phyloP scores from a whole-genome alignment of 2,329 filamentous ascomycete genomes.

The Oidium heveae region DNA sequence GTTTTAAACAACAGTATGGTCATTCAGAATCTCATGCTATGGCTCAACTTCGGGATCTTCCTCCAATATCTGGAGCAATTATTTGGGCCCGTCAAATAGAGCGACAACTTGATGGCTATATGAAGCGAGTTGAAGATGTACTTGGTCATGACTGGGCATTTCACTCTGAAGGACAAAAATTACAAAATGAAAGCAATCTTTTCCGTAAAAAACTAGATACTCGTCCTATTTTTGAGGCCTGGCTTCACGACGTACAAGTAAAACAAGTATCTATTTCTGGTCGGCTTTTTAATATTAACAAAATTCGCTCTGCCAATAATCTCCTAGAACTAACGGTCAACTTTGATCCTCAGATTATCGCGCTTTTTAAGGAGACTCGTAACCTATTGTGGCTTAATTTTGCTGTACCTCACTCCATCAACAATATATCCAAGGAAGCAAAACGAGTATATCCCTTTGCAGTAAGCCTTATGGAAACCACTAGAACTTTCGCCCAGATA shows the following conservation, averaged over 20 bases:
- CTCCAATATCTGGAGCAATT: conserved; percentile 87
- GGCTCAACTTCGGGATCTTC: conserved; percentile 87
- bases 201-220: conserved; percentile 96
- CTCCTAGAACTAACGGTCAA: conserved; percentile 75
- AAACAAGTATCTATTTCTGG: conserved; percentile 82
- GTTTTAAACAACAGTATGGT: conserved; percentile 97
- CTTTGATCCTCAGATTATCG: conserved; percentile 92
- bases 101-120: conserved; percentile 81
- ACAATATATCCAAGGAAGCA: conserved; percentile 93
- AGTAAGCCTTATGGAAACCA: conserved; percentile 94
- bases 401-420: conserved; percentile 79
- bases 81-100: conserved; percentile 97
- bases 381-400: conserved; percentile 92
- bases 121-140: conserved; percentile 98
- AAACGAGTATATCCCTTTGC: conserved; percentile 95
- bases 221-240: conserved; percentile 79
- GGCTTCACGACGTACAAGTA: conserved; percentile 71
- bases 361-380: conserved; percentile 92
- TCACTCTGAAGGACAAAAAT: conserved; percentile 82
- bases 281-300: conserved; percentile 69
- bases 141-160: conserved; percentile 84
- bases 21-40: conserved; percentile 95
- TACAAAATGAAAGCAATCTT: conserved; percentile 71
- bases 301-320: conserved; percentile 76
- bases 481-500: conserved; percentile 79